phyloP scores from a whole-genome alignment of 1,284 basidiomycete species.

The Fistulina hepatica region DNA sequence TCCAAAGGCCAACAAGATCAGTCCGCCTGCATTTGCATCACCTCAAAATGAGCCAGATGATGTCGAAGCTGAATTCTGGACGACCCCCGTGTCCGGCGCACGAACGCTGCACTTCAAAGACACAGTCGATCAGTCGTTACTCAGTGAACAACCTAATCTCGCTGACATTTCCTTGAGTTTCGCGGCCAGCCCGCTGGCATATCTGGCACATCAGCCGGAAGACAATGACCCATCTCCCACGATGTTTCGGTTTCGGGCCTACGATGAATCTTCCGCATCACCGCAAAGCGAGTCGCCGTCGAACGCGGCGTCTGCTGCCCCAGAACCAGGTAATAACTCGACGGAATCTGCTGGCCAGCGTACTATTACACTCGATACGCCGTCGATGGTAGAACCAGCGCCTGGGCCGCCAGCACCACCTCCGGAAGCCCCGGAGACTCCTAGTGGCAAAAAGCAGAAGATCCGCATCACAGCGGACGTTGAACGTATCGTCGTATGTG shows the following conservation, averaged over 20 bases:
- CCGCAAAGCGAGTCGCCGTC: neutral
- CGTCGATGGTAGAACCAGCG: constrained; percentile 1
- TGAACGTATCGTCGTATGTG: constrained; percentile 48
- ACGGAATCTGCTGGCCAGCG: constrained; percentile 7
- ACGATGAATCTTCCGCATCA: constrained; percentile 4
- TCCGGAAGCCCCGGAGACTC: constrained; percentile 6
- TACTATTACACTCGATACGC: constrained; percentile 1
- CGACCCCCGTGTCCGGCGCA: constrained; percentile 42
- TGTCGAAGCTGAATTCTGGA: constrained; percentile 37
- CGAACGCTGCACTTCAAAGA: constrained; percentile 51
- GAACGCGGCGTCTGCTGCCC: neutral
- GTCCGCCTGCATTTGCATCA: neutral
- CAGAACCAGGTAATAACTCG: constrained; percentile 7
- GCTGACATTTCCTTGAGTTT: constrained; percentile 40
- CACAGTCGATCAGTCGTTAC: constrained; percentile 43
- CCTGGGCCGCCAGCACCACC: neutral
- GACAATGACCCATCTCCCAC: neutral
- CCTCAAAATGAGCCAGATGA: constrained; percentile 2
- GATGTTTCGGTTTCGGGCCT: neutral
- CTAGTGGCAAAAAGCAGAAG: constrained; percentile 18
- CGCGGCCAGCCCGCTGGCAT: constrained; percentile 36
- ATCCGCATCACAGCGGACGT: constrained; percentile 41
- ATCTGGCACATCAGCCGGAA: constrained; percentile 5
- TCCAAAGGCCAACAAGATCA: neutral
- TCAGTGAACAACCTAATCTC: constrained; percentile 53